These are phyloP conservation scores for Puccinia hordei DNA, from an alignment of 1,284 basidiomycete species.

Conservation along the genomic window DNA sequence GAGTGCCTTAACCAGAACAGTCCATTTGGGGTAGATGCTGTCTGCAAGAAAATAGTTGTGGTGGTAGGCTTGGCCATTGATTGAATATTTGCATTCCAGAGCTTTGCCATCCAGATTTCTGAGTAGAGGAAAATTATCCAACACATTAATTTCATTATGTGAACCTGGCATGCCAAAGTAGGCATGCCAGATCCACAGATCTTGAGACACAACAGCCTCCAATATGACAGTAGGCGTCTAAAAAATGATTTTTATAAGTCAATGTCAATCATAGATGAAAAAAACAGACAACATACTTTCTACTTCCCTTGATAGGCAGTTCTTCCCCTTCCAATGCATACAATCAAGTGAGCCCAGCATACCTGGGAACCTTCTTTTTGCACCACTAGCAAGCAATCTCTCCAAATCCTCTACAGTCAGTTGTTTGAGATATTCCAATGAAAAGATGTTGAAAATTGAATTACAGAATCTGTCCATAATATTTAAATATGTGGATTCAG, in stretches of 20 bases:
- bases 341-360: conserved; percentile 25
- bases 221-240: background rate
- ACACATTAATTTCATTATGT: conserved; percentile 10
- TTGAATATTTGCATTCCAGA: no score
- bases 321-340: conserved; percentile 37
- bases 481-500: background rate
- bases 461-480: background rate
- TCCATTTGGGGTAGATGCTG: conserved; percentile 7
- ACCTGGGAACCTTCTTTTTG: no score
- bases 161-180: no score
- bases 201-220: background rate
- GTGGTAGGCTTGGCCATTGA: background rate
- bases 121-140: background rate
- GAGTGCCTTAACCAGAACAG: background rate
- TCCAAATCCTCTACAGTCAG: no score
- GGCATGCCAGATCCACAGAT: no score
- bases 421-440: background rate
- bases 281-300: background rate
- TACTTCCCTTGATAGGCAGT: conserved; percentile 27
- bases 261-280: no score
- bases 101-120: background rate
- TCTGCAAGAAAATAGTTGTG: background rate
- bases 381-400: no score
- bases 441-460: background rate
- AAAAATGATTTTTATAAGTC: background rate